A percentile compares a stretch with the other conserved stretches of the same genome.
phyloP scores from a whole-genome alignment of 331 rosid genomes.

The Malus hybrid region DNA sequence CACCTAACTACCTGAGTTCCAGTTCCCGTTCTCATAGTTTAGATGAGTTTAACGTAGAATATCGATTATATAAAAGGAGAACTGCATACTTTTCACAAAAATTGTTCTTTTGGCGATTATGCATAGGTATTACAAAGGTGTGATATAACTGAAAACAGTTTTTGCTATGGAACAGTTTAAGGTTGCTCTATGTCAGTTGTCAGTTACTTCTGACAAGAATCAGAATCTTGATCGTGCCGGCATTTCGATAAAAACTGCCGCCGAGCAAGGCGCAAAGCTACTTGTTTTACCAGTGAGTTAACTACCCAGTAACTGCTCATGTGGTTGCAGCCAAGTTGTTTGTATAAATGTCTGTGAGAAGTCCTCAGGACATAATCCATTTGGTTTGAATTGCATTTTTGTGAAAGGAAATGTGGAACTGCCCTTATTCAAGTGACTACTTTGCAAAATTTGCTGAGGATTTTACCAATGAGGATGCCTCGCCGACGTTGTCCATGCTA shows the following conservation, averaged over 20 bases:
- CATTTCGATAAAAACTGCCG: constrained; percentile 3
- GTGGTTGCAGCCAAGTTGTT: background rate
- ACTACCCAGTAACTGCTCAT: background rate
- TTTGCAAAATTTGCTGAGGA: constrained; percentile 19
- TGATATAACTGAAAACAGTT: background rate
- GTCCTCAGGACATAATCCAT: background rate
- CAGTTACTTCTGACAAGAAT: constrained; percentile 16
- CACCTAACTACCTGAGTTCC: too few relatives aligned
- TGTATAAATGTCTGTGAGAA: background rate
- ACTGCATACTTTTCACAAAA: background rate
- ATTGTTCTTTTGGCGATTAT: background rate
- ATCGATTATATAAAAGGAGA: too few relatives aligned
- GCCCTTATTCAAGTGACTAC: constrained; percentile 22
- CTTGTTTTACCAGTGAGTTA: constrained; percentile 23
- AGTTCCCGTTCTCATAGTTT: too few relatives aligned
- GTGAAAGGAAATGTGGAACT: constrained; percentile 26
- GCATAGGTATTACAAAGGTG: too few relatives aligned
- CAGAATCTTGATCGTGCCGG: constrained; percentile 14
- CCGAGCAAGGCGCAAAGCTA: constrained; percentile 7
- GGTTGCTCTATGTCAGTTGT: constrained; percentile 17
- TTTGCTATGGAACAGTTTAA: constrained; percentile 16
- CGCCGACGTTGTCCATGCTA: constrained; percentile 17
- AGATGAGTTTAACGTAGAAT: too few relatives aligned
- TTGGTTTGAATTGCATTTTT: background rate
- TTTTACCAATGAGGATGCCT: constrained; percentile 12